phyloP scores from a whole-genome alignment of 2,329 filamentous ascomycete genomes.

The Pseudogymnoascus sp. region DNA sequence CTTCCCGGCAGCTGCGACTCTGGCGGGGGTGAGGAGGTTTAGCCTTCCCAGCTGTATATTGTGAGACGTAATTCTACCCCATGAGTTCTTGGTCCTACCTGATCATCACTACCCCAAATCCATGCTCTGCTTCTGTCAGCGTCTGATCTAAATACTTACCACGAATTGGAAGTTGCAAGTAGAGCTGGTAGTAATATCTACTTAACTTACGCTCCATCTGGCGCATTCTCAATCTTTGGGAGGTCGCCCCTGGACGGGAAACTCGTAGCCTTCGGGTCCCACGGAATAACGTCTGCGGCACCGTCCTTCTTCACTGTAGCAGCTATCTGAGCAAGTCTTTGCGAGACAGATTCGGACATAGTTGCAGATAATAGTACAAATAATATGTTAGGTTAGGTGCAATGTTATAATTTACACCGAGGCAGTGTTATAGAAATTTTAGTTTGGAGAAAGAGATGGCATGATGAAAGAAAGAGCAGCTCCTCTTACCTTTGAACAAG shows the following conservation, averaged over 20 bases:
- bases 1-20: constrained; percentile 36
- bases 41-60: constrained; percentile 36
- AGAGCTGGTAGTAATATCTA: neutral
- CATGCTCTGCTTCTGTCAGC: constrained; percentile 21
- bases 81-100: constrained; percentile 16
- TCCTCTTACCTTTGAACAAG: neutral
- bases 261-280: constrained; percentile 27
- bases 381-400: neutral
- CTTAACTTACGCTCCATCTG: constrained; percentile 22
- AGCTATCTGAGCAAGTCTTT: constrained; percentile 23
- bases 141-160: neutral
- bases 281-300: constrained; percentile 25
- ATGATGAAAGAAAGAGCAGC: neutral
- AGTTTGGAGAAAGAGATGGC: neutral
- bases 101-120: constrained; percentile 30
- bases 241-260: constrained; percentile 28
- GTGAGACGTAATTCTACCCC: neutral
- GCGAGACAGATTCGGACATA: neutral
- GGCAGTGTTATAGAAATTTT: neutral
- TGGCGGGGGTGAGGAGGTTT: constrained; percentile 41
- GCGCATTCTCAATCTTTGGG: constrained; percentile 26
- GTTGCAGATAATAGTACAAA: neutral
- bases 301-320: constrained; percentile 20
- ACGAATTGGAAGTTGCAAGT: neutral
- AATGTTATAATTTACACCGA: neutral